phyloP scores from a whole-genome alignment of 495 filamentous ascomycete species.

The Hypoxylon subgilvum region DNA sequence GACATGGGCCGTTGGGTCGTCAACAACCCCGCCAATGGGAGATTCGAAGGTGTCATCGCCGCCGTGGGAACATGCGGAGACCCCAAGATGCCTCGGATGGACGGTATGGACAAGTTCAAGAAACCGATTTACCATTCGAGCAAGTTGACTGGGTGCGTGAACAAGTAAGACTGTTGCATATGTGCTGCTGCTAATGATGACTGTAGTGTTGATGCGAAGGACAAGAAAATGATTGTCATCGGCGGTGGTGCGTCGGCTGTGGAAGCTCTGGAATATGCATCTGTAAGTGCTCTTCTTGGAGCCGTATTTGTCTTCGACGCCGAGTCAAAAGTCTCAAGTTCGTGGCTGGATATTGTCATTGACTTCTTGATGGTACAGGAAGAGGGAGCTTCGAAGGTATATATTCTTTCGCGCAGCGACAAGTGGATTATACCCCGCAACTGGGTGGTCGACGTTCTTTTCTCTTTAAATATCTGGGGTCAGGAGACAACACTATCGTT shows the following conservation, averaged over 20 bases:
- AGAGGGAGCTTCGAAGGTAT: conserved; percentile 68
- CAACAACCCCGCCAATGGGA: conserved; percentile 70
- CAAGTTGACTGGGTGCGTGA: conserved; percentile 65
- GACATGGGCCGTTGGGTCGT: conserved; percentile 78
- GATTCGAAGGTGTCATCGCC: conserved; percentile 78
- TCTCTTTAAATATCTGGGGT: conserved; percentile 80
- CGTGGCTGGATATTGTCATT: not conserved
- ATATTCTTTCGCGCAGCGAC: conserved; percentile 77
- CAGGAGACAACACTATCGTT: conserved; percentile 74
- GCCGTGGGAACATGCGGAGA: conserved; percentile 82
- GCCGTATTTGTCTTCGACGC: too few species aligned
- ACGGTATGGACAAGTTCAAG: conserved; percentile 68
- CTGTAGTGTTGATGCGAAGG: conserved; percentile 58
- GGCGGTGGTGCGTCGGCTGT: conserved; percentile 83
- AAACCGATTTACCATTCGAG: conserved; percentile 76
- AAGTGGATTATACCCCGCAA: conserved; percentile 92
- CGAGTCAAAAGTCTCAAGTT: too few species aligned
- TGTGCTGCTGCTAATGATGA: conserved; percentile 29
- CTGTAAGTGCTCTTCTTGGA: conserved; percentile 37
- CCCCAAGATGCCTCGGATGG: conserved; percentile 71
- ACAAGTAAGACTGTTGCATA: not conserved
- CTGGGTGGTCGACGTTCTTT: conserved; percentile 70
- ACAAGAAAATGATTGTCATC: conserved; percentile 75
- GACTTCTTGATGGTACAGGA: conserved; percentile 29
- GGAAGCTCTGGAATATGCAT: conserved; percentile 82